A percentile compares a stretch with the other conserved stretches of the same genome.
These are phyloP conservation scores for Boletus sp. DNA, from an alignment of 768 basidiomycete species.

Conservation along the genomic window DNA sequence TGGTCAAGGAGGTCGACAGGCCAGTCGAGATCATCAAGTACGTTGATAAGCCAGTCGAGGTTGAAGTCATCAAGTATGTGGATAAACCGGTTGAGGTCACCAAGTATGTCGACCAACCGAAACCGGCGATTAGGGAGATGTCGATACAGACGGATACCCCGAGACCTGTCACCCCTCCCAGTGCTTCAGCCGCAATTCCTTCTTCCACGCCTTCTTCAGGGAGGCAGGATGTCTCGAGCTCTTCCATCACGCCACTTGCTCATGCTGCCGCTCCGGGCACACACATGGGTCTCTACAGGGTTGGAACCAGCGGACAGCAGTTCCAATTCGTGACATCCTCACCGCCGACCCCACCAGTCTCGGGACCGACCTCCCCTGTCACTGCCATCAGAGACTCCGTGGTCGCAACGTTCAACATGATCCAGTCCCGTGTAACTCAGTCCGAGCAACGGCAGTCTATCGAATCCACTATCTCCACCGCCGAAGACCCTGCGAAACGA, in stretches of 20 bases:
- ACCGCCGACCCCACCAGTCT: slow-evolving; percentile 27
- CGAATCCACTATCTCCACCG: slow-evolving; percentile 61
- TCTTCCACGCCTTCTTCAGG: slow-evolving; percentile 23
- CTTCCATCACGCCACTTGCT: slow-evolving; percentile 33
- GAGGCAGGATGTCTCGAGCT: slow-evolving; percentile 25
- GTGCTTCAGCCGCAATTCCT: slow-evolving; percentile 26
- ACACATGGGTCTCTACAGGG: slow-evolving; percentile 48
- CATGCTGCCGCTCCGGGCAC: slow-evolving; percentile 31
- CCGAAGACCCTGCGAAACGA: slow-evolving; percentile 46
- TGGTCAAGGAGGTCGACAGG: slow-evolving; percentile 23
- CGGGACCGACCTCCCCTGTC: slow-evolving; percentile 33
- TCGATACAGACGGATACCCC: slow-evolving; percentile 74
- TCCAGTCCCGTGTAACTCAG: slow-evolving; percentile 48
- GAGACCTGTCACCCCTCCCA: slow-evolving; percentile 30
- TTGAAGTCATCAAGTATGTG: slow-evolving; percentile 29
- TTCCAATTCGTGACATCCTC: slow-evolving; percentile 62
- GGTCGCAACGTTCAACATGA: slow-evolving; percentile 40
- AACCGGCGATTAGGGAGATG: slow-evolving; percentile 68
- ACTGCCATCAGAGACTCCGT: slow-evolving; percentile 50
- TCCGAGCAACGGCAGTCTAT: slow-evolving; percentile 69
- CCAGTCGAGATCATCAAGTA: slow-evolving; percentile 23
- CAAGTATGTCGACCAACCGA: slow-evolving; percentile 38
- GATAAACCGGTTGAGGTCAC: slow-evolving; percentile 34
- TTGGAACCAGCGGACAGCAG: slow-evolving; percentile 53
- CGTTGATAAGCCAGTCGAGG: slow-evolving; percentile 33